Conservation (phyloP, 371 early-diverging fungal genomes). For the Neoconidiobolus thromboides region DNA sequence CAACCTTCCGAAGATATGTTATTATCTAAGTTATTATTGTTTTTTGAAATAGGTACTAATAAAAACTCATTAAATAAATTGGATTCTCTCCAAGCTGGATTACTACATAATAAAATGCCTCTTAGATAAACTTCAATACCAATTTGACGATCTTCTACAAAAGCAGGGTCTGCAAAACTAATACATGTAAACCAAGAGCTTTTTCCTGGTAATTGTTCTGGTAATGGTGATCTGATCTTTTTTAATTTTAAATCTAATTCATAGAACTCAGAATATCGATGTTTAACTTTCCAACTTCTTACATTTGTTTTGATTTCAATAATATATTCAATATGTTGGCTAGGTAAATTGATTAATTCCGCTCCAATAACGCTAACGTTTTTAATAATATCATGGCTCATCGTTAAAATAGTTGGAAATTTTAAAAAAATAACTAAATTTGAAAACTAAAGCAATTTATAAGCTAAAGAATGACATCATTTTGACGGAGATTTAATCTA, state of each 20-base stretch:
- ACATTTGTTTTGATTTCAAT: conserved; percentile 62
- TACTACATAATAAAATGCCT: conserved; percentile 44
- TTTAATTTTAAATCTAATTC: conserved; percentile 31
- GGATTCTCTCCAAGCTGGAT: conserved; percentile 58
- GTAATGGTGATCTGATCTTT: conserved; percentile 29
- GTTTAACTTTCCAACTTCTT: conserved; percentile 73
- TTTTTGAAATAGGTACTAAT: conserved; percentile 33
- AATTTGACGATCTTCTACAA: conserved; percentile 54
- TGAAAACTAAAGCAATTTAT: no score
- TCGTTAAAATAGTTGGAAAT: no score
- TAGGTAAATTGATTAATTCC: conserved; percentile 37
- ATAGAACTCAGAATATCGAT: conserved; percentile 70
- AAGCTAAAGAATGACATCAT: no score
- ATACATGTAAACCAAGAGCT: conserved; percentile 36
- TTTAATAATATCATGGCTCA: no score
- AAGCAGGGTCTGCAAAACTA: conserved; percentile 34
- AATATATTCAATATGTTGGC: conserved; percentile 48
- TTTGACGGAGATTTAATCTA: no score
- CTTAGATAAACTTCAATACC: conserved; percentile 62
- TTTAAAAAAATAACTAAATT: no score
- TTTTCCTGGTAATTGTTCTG: conserved; percentile 41
- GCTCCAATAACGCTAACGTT: conserved; percentile 10
- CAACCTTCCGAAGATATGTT: conserved; percentile 53
- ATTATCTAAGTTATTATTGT: conserved; percentile 11
- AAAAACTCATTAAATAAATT: conserved; percentile 54